Conservation (phyloP, 129 eudicot species). For the Cynara cardunculus region DNA sequence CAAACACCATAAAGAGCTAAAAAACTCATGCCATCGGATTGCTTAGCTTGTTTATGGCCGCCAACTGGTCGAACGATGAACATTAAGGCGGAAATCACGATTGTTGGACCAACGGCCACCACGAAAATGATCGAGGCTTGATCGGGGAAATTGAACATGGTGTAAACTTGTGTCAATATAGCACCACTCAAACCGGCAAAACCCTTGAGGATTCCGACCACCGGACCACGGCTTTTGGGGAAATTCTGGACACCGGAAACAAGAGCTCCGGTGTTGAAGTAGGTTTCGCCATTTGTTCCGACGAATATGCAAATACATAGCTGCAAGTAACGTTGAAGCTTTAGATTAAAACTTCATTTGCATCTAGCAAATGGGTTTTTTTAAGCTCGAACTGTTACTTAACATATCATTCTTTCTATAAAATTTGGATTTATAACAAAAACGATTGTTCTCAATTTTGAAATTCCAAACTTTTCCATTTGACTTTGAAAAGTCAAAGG, state of each 20-base stretch:
- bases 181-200: conserved; percentile 79
- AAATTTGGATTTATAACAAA: background rate
- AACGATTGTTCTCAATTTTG: background rate
- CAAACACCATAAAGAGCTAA: conserved; percentile 53
- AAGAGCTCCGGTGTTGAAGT: conserved; percentile 71
- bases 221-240: conserved; percentile 75
- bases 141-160: conserved; percentile 54
- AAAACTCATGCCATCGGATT: conserved; percentile 51
- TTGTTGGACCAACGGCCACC: conserved; percentile 72
- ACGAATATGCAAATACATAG: conserved; percentile 63
- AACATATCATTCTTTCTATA: background rate
- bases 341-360: background rate
- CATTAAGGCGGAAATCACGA: conserved; percentile 54
- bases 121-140: conserved; percentile 60
- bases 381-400: background rate
- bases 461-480: background rate
- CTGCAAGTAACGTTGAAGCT: conserved; percentile 36
- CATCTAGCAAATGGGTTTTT: background rate
- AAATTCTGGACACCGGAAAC: conserved; percentile 72
- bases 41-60: conserved; percentile 62
- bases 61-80: conserved; percentile 63
- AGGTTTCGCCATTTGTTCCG: conserved; percentile 84
- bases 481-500: conserved; percentile 20
- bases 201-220: conserved; percentile 74
- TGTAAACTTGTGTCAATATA: conserved; percentile 59